These are phyloP conservation scores for Fonsecaea monophora DNA, from an alignment of 2,329 filamentous ascomycete genomes.

Conservation along the genomic window DNA sequence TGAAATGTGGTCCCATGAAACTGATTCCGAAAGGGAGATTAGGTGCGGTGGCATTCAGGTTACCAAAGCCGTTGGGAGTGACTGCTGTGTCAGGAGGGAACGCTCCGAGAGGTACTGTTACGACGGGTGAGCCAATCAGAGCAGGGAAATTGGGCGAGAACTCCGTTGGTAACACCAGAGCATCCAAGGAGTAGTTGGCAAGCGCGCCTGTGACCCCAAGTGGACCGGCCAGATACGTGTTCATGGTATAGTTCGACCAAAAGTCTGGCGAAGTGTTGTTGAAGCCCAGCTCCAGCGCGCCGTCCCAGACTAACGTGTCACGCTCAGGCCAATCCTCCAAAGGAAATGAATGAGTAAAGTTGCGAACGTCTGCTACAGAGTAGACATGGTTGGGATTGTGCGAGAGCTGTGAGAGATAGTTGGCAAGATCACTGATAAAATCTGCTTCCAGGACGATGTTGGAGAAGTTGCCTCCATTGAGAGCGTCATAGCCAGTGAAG, in stretches of 20 bases:
- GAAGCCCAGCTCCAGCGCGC: conserved; percentile 60
- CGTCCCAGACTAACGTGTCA: conserved; percentile 66
- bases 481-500: conserved; percentile 60
- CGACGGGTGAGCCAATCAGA: conserved; percentile 64
- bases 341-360: conserved; percentile 62
- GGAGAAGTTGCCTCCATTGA: conserved; percentile 42
- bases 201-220: conserved; percentile 69
- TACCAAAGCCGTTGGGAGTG: conserved; percentile 53
- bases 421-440: conserved; percentile 65
- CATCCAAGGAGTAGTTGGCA: conserved; percentile 63
- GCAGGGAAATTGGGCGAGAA: conserved; percentile 59
- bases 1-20: conserved; percentile 68
- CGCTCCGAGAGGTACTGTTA: conserved; percentile 69
- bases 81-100: conserved; percentile 59
- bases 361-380: conserved; percentile 58
- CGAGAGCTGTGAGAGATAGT: conserved; percentile 64
- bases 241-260: conserved; percentile 63
- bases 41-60: conserved; percentile 62
- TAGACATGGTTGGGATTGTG: conserved; percentile 65
- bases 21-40: conserved; percentile 67
- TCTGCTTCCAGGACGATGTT: conserved; percentile 62
- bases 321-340: conserved; percentile 66
- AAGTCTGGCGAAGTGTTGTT: conserved; percentile 65
- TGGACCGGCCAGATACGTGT: conserved; percentile 61
- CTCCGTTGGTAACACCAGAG: conserved; percentile 65